These are phyloP conservation scores for Pythium rhizo-oryzae DNA, from an alignment of 352 stramenopile species.

Conservation along the genomic window DNA sequence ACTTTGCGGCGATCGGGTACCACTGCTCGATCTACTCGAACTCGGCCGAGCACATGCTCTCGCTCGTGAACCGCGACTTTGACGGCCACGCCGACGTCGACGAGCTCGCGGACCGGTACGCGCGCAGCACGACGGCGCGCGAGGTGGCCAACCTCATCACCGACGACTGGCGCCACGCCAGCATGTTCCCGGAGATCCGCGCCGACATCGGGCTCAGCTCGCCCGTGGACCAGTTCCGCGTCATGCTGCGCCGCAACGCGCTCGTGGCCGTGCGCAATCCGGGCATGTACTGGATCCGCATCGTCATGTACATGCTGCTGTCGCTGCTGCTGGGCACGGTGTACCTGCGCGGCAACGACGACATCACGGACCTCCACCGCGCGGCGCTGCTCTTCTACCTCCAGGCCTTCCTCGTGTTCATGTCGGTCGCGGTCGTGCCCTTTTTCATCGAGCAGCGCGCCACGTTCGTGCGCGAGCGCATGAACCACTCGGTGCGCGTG, in stretches of 20 bases:
- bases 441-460: constrained; percentile 83
- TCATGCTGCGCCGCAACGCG: constrained; percentile 57
- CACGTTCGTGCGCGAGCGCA: constrained; percentile 82
- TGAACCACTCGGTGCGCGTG: constrained; percentile 80
- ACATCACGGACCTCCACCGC: constrained; percentile 25
- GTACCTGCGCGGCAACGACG: constrained; percentile 53
- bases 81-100: constrained; percentile 38
- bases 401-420: constrained; percentile 91
- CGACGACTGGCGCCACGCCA: constrained; percentile 34
- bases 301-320: constrained; percentile 83
- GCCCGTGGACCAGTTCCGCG: constrained; percentile 50
- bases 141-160: constrained; percentile 37
- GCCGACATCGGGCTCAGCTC: constrained; percentile 31
- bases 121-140: constrained; percentile 34
- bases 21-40: constrained; percentile 72
- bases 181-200: constrained; percentile 37
- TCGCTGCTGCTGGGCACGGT: constrained; percentile 76
- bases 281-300: constrained; percentile 76
- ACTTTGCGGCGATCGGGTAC: constrained; percentile 57
- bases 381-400: constrained; percentile 87
- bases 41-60: constrained; percentile 62
- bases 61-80: constrained; percentile 63
- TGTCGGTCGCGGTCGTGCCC: constrained; percentile 88
- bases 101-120: constrained; percentile 37
- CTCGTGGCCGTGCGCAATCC: constrained; percentile 70